Conservation (phyloP, 1,284 basidiomycete genomes). For the Cutaneotrichosporon cavernicola region DNA sequence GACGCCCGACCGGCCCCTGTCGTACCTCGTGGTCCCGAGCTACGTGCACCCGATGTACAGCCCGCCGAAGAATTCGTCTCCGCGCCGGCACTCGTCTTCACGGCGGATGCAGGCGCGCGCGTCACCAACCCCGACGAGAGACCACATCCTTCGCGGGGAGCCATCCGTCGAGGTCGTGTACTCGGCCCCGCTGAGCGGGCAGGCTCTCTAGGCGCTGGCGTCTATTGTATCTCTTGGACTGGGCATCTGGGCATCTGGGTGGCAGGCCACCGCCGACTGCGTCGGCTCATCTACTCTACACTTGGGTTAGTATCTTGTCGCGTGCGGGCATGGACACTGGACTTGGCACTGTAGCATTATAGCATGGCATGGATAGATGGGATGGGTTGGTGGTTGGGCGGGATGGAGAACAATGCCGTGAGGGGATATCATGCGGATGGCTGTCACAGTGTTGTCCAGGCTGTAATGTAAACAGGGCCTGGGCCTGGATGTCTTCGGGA, state of each 20-base stretch:
- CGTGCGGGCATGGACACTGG: neutral
- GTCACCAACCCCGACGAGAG: conserved; percentile 11
- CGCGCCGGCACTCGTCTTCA: conserved; percentile 14
- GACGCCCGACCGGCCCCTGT: neutral
- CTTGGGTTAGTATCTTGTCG: neutral
- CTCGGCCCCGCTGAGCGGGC: neutral
- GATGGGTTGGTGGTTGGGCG: no score
- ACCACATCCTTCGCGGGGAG: conserved; percentile 13
- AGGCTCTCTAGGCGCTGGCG: neutral
- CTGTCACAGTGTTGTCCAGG: no score
- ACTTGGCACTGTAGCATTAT: conserved; percentile 2
- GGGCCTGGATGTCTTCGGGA: no score
- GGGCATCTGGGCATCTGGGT: neutral
- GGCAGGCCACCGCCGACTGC: neutral
- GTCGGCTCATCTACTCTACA: neutral
- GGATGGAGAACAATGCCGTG: conserved; percentile 38
- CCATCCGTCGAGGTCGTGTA: neutral
- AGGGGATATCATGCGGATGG: neutral
- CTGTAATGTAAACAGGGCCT: no score
- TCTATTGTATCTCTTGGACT: neutral
- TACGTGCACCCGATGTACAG: conserved; percentile 10
- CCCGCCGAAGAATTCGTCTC: conserved; percentile 3
- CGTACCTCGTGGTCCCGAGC: neutral
- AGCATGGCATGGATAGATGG: conserved; percentile 3
- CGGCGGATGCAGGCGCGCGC: conserved; percentile 15